Evolutionary conservation across 192 early-diverging fungal genomes (phyloP).

Genomic region (Coemansia sp.): DNA sequence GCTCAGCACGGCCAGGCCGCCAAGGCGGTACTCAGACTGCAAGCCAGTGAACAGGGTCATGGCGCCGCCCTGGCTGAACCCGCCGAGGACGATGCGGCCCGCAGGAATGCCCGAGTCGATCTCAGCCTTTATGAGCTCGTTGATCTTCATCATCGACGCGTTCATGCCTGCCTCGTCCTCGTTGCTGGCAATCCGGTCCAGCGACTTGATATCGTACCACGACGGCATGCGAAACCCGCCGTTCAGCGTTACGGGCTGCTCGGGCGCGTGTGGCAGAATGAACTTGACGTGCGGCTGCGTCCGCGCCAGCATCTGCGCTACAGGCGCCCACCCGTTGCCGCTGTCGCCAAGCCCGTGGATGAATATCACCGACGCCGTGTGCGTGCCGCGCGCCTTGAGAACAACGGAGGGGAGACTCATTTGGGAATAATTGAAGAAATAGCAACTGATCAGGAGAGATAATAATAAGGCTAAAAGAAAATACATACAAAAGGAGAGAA

Average conservation of each 20-base stretch:
- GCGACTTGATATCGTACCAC: constrained; percentile 83
- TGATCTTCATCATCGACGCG: constrained; percentile 58
- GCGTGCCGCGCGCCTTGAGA: constrained; percentile 53
- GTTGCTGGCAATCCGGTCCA: constrained; percentile 50
- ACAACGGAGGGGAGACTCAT: constrained; percentile 48
- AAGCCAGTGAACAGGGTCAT: constrained; percentile 71
- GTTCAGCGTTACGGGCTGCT: constrained; percentile 74
- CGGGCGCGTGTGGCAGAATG: constrained; percentile 83
- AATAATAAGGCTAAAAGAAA: not conserved
- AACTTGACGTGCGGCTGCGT: constrained; percentile 85
- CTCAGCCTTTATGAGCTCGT: constrained; percentile 67
- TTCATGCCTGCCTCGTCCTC: constrained; percentile 78
- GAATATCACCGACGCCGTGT: constrained; percentile 82
- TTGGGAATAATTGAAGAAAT: not conserved
- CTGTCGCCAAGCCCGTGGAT: constrained; percentile 80
- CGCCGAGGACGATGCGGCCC: constrained; percentile 85
- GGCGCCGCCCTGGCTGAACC: constrained; percentile 92
- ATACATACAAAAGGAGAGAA: not conserved
- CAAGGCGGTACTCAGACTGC: constrained; percentile 68
- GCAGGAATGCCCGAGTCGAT: constrained; percentile 76
- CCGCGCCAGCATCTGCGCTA: constrained; percentile 27
- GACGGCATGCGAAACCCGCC: constrained; percentile 78
- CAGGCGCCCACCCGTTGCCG: constrained; percentile 56
- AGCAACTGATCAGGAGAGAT: not conserved
- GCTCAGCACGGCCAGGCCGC: constrained; percentile 71